Conservation (phyloP, 1,284 basidiomycete species). For the Thecaphora frezii region DNA sequence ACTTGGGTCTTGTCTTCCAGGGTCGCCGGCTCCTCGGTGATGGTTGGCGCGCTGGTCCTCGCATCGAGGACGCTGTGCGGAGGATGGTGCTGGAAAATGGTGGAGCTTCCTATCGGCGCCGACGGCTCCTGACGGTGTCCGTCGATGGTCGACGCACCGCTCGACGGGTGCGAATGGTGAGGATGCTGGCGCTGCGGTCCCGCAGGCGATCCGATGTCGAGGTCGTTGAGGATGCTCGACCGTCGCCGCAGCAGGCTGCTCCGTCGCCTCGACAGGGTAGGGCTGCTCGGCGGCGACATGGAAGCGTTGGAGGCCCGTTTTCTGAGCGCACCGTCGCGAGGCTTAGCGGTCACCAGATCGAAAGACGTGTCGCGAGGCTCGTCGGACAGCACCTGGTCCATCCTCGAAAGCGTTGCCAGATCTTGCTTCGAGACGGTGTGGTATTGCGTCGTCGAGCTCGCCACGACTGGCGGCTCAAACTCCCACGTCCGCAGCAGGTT, state of each 20-base stretch:
- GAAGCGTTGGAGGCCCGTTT: slow-evolving; percentile 15
- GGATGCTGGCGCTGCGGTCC: neutral
- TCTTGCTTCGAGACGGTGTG: slow-evolving; percentile 28
- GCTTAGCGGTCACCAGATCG: slow-evolving; percentile 1
- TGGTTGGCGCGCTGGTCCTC: neutral
- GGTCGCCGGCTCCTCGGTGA: neutral
- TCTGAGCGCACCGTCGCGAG: no score
- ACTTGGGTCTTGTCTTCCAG: neutral
- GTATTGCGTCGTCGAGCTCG: slow-evolving; percentile 27
- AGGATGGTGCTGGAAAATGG: no score
- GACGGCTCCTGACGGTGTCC: no score
- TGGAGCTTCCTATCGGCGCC: no score
- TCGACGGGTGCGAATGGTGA: no score
- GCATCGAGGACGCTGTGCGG: no score
- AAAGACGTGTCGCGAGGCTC: slow-evolving; percentile 13
- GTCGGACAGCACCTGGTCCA: slow-evolving; percentile 15
- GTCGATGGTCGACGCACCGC: no score
- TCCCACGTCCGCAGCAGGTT: slow-evolving; percentile 85
- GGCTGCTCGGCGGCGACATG: slow-evolving; percentile 31
- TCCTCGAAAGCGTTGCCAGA: slow-evolving; percentile 21
- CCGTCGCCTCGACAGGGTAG: slow-evolving; percentile 14
- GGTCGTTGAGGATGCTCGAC: slow-evolving; percentile 41
- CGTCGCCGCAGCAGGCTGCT: slow-evolving; percentile 30
- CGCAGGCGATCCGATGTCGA: slow-evolving; percentile 18
- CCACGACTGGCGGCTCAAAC: slow-evolving; percentile 73